Evolutionary conservation across 129 eudicot genomes (phyloP).

Genomic region (Flaveria trinervia): DNA sequence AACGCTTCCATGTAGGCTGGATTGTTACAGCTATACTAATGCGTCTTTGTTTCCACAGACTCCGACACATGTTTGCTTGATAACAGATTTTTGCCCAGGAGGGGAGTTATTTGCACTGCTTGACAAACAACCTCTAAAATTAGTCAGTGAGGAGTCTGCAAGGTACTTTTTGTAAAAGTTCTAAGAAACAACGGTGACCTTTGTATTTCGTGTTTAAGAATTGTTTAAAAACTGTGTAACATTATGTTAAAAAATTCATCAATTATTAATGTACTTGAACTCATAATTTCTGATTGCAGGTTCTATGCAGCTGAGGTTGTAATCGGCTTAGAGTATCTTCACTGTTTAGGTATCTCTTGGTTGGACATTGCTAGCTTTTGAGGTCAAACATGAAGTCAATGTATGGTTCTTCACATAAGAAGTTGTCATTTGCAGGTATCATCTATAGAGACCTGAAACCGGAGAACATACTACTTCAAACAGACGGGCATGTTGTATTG

Average conservation of each 20-base stretch:
- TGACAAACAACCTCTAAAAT: conserved; percentile 90
- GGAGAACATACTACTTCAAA: conserved; percentile 86
- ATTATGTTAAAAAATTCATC: neutral
- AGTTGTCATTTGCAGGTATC: conserved; percentile 55
- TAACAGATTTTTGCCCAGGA: conserved; percentile 96
- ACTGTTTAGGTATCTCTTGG: conserved; percentile 77
- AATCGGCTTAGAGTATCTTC: conserved; percentile 95
- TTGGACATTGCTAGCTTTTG: neutral
- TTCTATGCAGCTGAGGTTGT: conserved; percentile 97
- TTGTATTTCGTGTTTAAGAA: neutral
- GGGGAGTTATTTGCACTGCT: conserved; percentile 94
- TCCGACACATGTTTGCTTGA: conserved; percentile 89
- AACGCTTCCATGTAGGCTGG: neutral
- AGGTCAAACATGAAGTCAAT: neutral
- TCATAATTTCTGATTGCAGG: conserved; percentile 43
- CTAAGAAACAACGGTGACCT: neutral
- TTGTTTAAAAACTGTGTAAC: neutral
- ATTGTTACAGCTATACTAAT: conserved; percentile 27
- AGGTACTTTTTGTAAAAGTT: conserved; percentile 46
- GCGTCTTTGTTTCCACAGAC: conserved; percentile 55
- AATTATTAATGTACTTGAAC: neutral
- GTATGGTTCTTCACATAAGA: conserved; percentile 1
- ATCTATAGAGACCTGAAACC: conserved; percentile 96
- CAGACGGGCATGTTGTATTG: conserved; percentile 86
- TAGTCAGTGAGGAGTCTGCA: conserved; percentile 88